These are phyloP conservation scores for Mortierella sp. DNA, from an alignment of 371 early-diverging fungal genomes.

Conservation along the genomic window DNA sequence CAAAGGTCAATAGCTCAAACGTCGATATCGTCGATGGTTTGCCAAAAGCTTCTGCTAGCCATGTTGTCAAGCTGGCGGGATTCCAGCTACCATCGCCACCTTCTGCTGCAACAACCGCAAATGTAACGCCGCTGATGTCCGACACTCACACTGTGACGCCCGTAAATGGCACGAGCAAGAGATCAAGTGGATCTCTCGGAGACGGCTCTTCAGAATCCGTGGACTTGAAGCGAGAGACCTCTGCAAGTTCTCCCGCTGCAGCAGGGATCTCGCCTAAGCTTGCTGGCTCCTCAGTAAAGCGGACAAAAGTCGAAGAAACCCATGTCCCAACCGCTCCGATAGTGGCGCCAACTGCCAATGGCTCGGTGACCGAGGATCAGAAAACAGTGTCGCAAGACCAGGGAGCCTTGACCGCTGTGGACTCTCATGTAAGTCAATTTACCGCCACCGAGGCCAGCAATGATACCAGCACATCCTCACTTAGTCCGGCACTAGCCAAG, in stretches of 20 bases:
- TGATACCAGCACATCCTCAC: not conserved
- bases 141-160: slow-evolving; percentile 8
- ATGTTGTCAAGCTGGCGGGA: slow-evolving; percentile 68
- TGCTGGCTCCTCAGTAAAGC: slow-evolving; percentile 32
- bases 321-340: slow-evolving; percentile 7
- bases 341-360: not conserved
- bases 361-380: slow-evolving; percentile 7
- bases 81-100: slow-evolving; percentile 63
- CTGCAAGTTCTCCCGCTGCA: slow-evolving; percentile 45
- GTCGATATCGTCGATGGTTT: slow-evolving; percentile 57
- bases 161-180: slow-evolving; percentile 4
- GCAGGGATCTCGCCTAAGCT: slow-evolving; percentile 43
- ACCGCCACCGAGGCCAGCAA: slow-evolving; percentile 1
- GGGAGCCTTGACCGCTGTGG: not conserved
- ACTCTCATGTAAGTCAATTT: not conserved
- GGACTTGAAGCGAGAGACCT: slow-evolving; percentile 45
- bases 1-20: slow-evolving; percentile 58
- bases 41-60: slow-evolving; percentile 55
- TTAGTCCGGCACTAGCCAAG: slow-evolving; percentile 9
- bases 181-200: slow-evolving; percentile 9
- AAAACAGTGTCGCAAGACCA: slow-evolving; percentile 8
- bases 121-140: slow-evolving; percentile 5
- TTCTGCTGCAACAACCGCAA: slow-evolving; percentile 7
- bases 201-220: slow-evolving; percentile 13
- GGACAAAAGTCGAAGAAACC: slow-evolving; percentile 34